Conservation (phyloP, 345 rosid genomes). For the Lumnitzera racemosa region DNA sequence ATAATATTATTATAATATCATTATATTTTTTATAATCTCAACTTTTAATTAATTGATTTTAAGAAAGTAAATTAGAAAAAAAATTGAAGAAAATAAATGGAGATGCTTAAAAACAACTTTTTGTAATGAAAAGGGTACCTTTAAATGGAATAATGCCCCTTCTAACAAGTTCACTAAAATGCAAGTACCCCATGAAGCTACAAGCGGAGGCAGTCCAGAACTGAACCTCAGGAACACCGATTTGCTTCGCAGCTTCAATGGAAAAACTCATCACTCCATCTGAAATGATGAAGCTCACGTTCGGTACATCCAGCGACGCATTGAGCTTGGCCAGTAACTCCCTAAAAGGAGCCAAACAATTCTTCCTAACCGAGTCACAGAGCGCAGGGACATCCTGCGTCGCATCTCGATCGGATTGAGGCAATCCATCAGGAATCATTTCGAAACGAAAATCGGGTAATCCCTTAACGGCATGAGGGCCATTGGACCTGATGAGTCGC, state of each 20-base stretch:
- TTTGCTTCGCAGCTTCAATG: slow-evolving; percentile 9
- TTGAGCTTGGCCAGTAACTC: slow-evolving; percentile 19
- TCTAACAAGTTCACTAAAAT: slow-evolving; percentile 9
- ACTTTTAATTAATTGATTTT: too few species aligned
- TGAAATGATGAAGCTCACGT: slow-evolving; percentile 15
- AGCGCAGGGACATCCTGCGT: slow-evolving; percentile 14
- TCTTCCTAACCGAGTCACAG: slow-evolving; percentile 12
- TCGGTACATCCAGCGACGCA: slow-evolving; percentile 8
- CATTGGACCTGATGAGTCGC: slow-evolving; percentile 20
- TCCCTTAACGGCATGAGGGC: slow-evolving; percentile 17
- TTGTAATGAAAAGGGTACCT: slow-evolving; percentile 3
- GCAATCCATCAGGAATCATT: slow-evolving; percentile 25
- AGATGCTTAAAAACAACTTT: too few species aligned
- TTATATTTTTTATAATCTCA: too few species aligned
- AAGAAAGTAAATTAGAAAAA: too few species aligned
- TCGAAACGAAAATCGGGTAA: slow-evolving; percentile 24
- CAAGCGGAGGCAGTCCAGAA: slow-evolving; percentile 22
- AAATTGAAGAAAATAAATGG: too few species aligned
- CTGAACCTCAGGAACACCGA: slow-evolving; percentile 21
- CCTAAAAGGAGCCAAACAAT: slow-evolving; percentile 22
- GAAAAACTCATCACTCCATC: slow-evolving; percentile 31
- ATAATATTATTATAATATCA: too few species aligned
- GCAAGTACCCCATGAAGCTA: slow-evolving; percentile 16
- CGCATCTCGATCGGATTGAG: slow-evolving; percentile 15
- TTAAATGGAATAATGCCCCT: slow-evolving; percentile 25